Base-by-base conservation (phyloP, 768 basidiomycete genomes). In the Termitomyces sp. region DNA sequence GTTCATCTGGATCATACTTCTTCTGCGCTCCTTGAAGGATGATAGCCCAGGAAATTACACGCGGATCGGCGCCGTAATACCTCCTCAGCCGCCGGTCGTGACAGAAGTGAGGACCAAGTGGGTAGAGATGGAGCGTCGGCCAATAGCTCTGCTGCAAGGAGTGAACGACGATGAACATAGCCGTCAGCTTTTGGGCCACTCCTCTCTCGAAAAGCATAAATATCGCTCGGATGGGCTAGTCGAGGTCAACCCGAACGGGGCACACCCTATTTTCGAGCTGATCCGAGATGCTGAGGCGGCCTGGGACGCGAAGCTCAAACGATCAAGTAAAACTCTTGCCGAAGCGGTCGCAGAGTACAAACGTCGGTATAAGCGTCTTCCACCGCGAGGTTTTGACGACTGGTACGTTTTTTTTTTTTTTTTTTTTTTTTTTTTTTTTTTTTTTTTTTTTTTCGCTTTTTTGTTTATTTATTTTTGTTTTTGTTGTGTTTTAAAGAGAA, bases 301-400 rank as follows among this genome's bases (percentile, higher is more conserved):
- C 37, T 96, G 89, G 78, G 74, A 80, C 12, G 66, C 67, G 2
- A 79, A 86, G 62, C 72, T 92, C 25, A 72, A 75, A 8, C 73
- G 71, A 53, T 90, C 95, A 62, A 92, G 89, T 71, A 83, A 77
- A 62, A 88, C 88, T 0, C 74, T 96, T 19, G 75, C 75, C 29
- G 77, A 87, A 55, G 94, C 93, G 1, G 89, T 87, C 0, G 68
- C 70, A 14, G 92, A 94, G 70, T 97, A 98, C 71, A 77, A 77
- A 52, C 75, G 80, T 44, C 77, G 92, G 63, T 95, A 94, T 69
- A 75, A 74, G 29, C 79, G 90, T 45, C 72, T 79, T 40, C 94
- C 94, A 0, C 94, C 95, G 0, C 76, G 76, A 44, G 94, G 95
- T 0, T 97, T 96, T 63, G 91, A 91, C 65, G 72, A 80, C 37